phyloP scores from a whole-genome alignment of 768 basidiomycete genomes.

The Boletus huronensis region DNA sequence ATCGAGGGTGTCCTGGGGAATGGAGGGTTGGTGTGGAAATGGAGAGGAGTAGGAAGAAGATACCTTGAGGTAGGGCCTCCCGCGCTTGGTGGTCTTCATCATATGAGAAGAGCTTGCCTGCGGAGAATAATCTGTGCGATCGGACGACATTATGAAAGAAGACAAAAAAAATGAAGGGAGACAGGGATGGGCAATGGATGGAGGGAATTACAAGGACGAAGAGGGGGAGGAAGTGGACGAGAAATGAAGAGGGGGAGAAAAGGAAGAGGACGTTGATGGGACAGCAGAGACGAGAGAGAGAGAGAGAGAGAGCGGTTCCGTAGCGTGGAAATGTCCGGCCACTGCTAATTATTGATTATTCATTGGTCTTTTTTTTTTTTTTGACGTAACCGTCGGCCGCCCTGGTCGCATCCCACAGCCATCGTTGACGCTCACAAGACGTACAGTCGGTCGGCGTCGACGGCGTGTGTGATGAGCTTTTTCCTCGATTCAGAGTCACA shows the following conservation, averaged over 20 bases:
- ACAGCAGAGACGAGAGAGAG: conserved; percentile 11
- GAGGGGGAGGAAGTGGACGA: conserved; percentile 11
- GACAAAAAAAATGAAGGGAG: conserved; percentile 18
- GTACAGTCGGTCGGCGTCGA: neutral
- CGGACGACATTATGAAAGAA: conserved; percentile 36
- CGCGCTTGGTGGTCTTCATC: conserved; percentile 98
- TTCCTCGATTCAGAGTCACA: neutral
- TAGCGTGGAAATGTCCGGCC: conserved; percentile 26
- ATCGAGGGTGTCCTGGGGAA: conserved; percentile 87
- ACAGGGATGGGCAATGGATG: conserved; percentile 4
- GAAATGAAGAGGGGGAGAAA: conserved; percentile 32
- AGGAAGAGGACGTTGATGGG: conserved; percentile 26
- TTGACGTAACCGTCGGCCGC: conserved; percentile 23
- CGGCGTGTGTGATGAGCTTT: neutral
- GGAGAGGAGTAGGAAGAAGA: conserved; percentile 11
- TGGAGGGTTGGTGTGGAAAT: neutral
- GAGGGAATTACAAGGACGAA: conserved; percentile 28
- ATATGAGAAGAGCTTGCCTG: conserved; percentile 79
- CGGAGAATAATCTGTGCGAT: conserved; percentile 37
- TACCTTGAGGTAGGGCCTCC: conserved; percentile 91
- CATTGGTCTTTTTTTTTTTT: conserved; percentile 13
- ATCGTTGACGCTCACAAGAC: neutral
- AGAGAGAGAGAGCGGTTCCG: conserved; percentile 21
- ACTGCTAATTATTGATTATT: conserved; percentile 29
- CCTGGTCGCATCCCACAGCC: conserved; percentile 13